Evolutionary conservation across 148 eudicot species (phyloP), one percentile per base, ranked within the genome.

Genomic region (Rhododendron ferrugineum): DNA sequence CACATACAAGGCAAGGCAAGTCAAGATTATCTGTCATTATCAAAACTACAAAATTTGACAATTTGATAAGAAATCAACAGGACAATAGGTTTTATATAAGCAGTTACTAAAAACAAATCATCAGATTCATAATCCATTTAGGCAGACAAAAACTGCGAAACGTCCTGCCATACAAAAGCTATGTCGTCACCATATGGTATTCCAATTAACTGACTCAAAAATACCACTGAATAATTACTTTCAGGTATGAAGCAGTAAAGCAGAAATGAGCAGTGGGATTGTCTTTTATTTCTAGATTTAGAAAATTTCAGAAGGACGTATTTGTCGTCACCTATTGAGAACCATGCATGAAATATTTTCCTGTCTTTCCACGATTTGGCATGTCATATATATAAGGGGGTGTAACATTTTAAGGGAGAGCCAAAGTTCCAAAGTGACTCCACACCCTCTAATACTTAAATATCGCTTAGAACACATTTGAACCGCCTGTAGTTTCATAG

Each of bases 1-100:
- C 95, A 89, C 40, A 68, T 16, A 46, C 11, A 76, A 70, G 74
- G 74, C 22, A 54, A 54, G 58, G 58, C 73, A 68, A 83, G 72
- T 49, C 46, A 79, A 85, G 82, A 46, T 22, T 40, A 47, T 15
- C 42, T 13, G 28, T 66, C 54, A 78, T 34, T 20, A 49, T 78
- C 4, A 79, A 87, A 6, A 30, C 36, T 36, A 52, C 0, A 68
- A 26, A 37, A 6, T 26, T 77, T 49, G 34, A 11, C 54, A 49
- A 18, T 10, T 36, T 56, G 30, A 23, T 49, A 16, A 49, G 47
- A 26, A 83, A 60, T 58, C 84, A 83, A 26, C 16, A 83, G 14
- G 32, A 83, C 26, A 18, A 82, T 26, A 34, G 76, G 77, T 22
- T 13, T 36, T 58, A 58, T 82, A 16, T 81, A 22, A 0, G 14